Evolutionary conservation across 164 flowering plant genomes (phyloP).

Genomic region (Berberis thunbergii): DNA sequence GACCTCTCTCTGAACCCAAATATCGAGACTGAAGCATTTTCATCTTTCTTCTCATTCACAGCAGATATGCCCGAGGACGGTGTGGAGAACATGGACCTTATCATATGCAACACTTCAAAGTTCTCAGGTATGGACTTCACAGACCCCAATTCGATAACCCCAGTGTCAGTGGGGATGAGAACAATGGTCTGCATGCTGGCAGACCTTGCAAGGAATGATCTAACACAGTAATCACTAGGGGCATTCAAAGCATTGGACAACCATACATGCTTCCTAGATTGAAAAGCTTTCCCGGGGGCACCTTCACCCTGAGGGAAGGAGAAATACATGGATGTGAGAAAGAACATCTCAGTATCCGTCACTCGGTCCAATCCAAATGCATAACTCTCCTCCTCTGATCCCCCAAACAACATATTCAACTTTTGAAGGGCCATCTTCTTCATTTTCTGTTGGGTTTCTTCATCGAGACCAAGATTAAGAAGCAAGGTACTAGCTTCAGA

Average conservation of each 20-base stretch:
- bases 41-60: constrained; percentile 22
- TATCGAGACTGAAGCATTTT: constrained; percentile 15
- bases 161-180: constrained; percentile 68
- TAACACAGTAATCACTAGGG: constrained; percentile 52
- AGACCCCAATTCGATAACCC: constrained; percentile 91
- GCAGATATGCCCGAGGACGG: constrained; percentile 15
- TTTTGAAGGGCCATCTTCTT: constrained; percentile 81
- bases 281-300: constrained; percentile 75
- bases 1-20: constrained; percentile 24
- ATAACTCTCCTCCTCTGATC: constrained; percentile 71
- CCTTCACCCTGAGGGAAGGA: constrained; percentile 81
- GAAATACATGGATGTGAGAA: constrained; percentile 92
- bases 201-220: constrained; percentile 71
- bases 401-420: constrained; percentile 63
- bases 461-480: constrained; percentile 31
- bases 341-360: constrained; percentile 92
- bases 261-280: constrained; percentile 68
- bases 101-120: constrained; percentile 39
- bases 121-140: constrained; percentile 65
- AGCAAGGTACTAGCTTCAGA: constrained; percentile 25
- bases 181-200: constrained; percentile 85
- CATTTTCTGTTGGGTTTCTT: constrained; percentile 72
- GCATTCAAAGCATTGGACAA: constrained; percentile 45
- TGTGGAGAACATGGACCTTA: constrained; percentile 45
- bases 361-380: constrained; percentile 74